Evolutionary conservation across 1,284 basidiomycete genomes (phyloP), one percentile per base, ranked within the genome.

Genomic region (Microbotryum scabiosae): DNA sequence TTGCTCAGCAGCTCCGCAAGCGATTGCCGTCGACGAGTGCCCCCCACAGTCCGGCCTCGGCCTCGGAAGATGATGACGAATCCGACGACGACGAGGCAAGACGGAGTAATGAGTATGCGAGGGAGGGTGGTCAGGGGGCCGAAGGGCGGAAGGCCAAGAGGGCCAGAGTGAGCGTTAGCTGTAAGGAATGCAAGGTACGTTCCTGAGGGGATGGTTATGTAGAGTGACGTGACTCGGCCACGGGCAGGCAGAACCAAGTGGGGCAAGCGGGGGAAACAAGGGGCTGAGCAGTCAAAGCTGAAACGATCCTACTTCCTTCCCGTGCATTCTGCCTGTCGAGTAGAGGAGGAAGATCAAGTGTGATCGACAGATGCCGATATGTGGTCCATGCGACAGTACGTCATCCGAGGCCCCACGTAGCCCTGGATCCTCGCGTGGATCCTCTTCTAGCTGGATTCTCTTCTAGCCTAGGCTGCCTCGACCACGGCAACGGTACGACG

Each of bases 131-230:
- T 18, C 12, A 41, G 12, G 36, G 9, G 12, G 14, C 5, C 3
- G 44, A 55, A 4, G 53, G 53, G 28, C 14, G 53, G 21, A 55
- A 55, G 53, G 28, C 28, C 53, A 55, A 55, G 36, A 26, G 53
- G 26, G 43, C 23, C 55, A 60, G 66, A 20, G 62, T 68, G 60
- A 64, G 62, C 8, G 46, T 68, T 5, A 60, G 57, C n/a, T 68
- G 67, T 49, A 64, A 64, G 49, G 65, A 67, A 21, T 67, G 65
- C 58, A 66, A 66, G 55, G 64, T 60, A 25, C 46, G 60, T 4
- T 20, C 20, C 14, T 45, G 14, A 16, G n/a, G 7, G 18, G 6
- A 28, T 45, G 5, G 23, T 21, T 5, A 28, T 46, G 45, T 45
- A 20, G 44, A 46, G 14, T 20, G 21, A 26, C 30, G 12, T 45